Conservation (phyloP, 495 filamentous ascomycete genomes). For the Aspergillus panamensis region DNA sequence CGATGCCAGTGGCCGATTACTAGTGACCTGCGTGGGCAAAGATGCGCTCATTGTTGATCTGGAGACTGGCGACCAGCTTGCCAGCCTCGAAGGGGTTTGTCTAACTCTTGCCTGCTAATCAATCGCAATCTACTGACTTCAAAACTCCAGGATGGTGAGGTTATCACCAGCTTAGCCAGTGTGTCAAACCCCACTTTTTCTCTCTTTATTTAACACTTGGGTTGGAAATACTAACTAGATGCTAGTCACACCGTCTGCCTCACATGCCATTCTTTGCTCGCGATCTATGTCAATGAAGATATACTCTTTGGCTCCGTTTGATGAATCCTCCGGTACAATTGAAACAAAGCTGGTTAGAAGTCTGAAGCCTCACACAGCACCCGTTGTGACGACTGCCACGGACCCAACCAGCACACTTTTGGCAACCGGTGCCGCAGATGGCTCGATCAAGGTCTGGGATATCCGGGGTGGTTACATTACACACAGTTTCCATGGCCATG, state of each 20-base stretch:
- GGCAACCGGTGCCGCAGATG: conserved; percentile 89
- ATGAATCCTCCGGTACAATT: conserved; percentile 49
- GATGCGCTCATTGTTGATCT: conserved; percentile 86
- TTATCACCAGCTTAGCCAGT: conserved; percentile 82
- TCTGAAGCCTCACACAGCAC: conserved; percentile 84
- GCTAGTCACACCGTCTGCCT: conserved; percentile 78
- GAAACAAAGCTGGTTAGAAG: conserved; percentile 68
- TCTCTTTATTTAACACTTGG: neutral
- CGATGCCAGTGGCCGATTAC: conserved; percentile 73
- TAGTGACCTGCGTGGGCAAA: conserved; percentile 84
- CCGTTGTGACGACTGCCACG: conserved; percentile 76
- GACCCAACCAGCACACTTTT: conserved; percentile 86
- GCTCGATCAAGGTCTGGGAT: conserved; percentile 94
- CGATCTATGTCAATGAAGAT: conserved; percentile 92
- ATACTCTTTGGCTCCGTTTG: conserved; percentile 64
- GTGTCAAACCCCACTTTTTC: conserved; percentile 26
- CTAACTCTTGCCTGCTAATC: neutral
- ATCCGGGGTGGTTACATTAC: conserved; percentile 86
- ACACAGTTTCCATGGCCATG: conserved; percentile 90
- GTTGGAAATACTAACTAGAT: conserved; percentile 22
- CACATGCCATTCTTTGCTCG: conserved; percentile 85
- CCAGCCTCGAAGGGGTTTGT: conserved; percentile 84
- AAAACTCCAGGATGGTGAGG: conserved; percentile 74
- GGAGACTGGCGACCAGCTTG: conserved; percentile 74
- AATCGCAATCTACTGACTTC: conserved; percentile 23